These are phyloP conservation scores for Umbelopsis sp. DNA, from an alignment of 192 early-diverging fungal genomes.

Conservation along the genomic window DNA sequence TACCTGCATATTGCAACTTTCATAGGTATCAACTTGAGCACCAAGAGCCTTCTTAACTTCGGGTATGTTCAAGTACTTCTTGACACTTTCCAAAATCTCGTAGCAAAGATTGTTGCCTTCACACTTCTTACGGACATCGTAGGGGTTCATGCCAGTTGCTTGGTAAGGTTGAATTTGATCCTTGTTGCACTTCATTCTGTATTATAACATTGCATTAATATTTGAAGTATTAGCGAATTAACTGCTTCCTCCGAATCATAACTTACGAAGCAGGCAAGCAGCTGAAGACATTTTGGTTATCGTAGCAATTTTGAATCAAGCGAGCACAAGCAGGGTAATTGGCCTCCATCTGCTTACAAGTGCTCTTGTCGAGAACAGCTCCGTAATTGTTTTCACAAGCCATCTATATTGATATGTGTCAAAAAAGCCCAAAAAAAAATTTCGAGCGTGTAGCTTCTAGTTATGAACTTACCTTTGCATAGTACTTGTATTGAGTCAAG, in stretches of 20 bases:
- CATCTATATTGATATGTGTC: conserved; percentile 44
- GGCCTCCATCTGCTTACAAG: conserved; percentile 80
- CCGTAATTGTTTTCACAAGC: conserved; percentile 79
- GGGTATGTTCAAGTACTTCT: conserved; percentile 78
- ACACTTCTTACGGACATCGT: conserved; percentile 92
- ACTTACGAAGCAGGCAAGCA: conserved; percentile 78
- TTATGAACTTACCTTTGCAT: conserved; percentile 50
- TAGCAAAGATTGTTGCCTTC: conserved; percentile 88
- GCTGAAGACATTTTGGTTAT: conserved; percentile 74
- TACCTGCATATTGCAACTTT: conserved; percentile 77
- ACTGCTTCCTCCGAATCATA: neutral
- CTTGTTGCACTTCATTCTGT: conserved; percentile 81
- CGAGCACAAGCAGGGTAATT: conserved; percentile 79
- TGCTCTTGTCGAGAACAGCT: conserved; percentile 74
- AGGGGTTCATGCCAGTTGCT: conserved; percentile 85
- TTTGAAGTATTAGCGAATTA: neutral
- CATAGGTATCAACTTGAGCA: conserved; percentile 67
- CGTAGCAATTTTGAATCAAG: conserved; percentile 89
- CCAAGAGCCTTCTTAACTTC: conserved; percentile 83
- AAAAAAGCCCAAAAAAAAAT: too few relatives aligned
- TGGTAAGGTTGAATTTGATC: conserved; percentile 79
- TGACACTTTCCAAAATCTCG: conserved; percentile 82
- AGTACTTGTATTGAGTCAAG: conserved; percentile 91
- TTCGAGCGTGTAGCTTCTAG: too few relatives aligned
- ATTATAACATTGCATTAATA: neutral